Evolutionary conservation across 1,139 yeast genomes (phyloP), one percentile per base, ranked within the genome.

Genomic region (Pichia inconspicua): DNA sequence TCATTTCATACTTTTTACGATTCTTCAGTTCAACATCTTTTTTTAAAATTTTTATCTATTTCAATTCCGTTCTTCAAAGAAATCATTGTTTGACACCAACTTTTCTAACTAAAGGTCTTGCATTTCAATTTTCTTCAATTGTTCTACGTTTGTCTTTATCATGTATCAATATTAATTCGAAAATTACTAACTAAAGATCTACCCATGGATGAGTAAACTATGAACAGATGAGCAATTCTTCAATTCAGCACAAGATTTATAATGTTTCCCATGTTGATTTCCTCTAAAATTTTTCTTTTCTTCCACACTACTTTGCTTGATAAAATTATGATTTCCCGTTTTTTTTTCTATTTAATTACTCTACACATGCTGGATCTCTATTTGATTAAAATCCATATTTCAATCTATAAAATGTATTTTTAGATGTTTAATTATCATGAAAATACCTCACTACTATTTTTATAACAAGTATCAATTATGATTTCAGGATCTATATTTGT

Each of bases 391-490:
- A 15, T 34, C 19, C 4, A 15, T 15, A 34, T 15, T 15, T 34
- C 15, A 10, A 12, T 38, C 17, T 22, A 38, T 38, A 25, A 38
- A 38, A 25, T 38, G 40, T 38, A 38, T 19, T 38, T 38, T 22
- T 38, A 38, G 17, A 38, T 38, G 28, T 22, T 9, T 11, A 22
- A 31, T 9, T 15, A n/a, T 43, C 42, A 54, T 31, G 56, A 70
- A 57, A 86, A 89, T 45, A 90, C 63, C 34, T 66, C 63, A 55
- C 79, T 70, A 6, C 88, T 73, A 58, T 84, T 90, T 22, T 70
- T 59, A 74, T 83, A 90, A 22, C 87, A 82, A 8, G 68, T 62
- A 40, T 81, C 82, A 19, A 82, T 70, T 25, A 92, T 73, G 5
- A 69, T 66, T 44, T 76, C 72, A 10, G 82, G 68, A 4, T 79